Evolutionary conservation across 208 protist species (phyloP).

Genomic region (Strigomonas galati): DNA sequence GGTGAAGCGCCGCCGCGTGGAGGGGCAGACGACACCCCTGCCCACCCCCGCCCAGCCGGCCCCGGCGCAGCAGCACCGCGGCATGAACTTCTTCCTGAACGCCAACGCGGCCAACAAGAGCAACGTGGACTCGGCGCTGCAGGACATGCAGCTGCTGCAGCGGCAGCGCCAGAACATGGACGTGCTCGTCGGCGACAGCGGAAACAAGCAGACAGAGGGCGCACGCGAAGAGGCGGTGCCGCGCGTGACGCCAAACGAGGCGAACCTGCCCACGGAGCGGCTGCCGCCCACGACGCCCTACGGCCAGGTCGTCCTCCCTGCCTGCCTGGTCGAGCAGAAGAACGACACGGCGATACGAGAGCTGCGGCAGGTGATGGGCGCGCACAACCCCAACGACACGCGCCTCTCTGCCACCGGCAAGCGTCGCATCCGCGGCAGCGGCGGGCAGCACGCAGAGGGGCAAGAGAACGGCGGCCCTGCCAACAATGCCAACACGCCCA

Average conservation of each 20-base stretch:
- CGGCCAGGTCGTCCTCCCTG: conserved; percentile 70
- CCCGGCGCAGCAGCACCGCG: conserved; percentile 24
- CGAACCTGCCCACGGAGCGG: conserved; percentile 24
- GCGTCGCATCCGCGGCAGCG: conserved; percentile 39
- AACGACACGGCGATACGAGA: conserved; percentile 86
- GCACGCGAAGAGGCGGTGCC: conserved; percentile 12
- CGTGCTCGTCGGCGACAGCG: conserved; percentile 16
- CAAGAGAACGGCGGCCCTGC: conserved; percentile 16
- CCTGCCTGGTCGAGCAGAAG: conserved; percentile 86
- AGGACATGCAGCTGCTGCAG: conserved; percentile 48
- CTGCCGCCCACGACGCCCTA: conserved; percentile 60
- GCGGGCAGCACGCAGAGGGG: conserved; percentile 11
- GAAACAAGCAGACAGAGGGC: conserved; percentile 4
- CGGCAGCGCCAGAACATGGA: conserved; percentile 34
- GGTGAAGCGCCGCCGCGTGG: conserved; percentile 41
- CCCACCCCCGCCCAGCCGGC: conserved; percentile 8
- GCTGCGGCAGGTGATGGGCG: conserved; percentile 80
- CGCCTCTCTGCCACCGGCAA: conserved; percentile 35
- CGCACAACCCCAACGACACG: conserved; percentile 59
- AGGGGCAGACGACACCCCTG: conserved; percentile 12
- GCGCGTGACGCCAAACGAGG: conserved; percentile 24
- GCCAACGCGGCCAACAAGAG: conserved; percentile 19
- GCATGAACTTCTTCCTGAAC: conserved; percentile 49
- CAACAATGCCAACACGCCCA: conserved; percentile 1
- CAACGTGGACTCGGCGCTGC: conserved; percentile 36